Percentiles rank a stretch among this genome's conserved stretches.
Evolutionary conservation across 768 basidiomycete genomes (phyloP).

Genomic region (Calocera viscosa): DNA sequence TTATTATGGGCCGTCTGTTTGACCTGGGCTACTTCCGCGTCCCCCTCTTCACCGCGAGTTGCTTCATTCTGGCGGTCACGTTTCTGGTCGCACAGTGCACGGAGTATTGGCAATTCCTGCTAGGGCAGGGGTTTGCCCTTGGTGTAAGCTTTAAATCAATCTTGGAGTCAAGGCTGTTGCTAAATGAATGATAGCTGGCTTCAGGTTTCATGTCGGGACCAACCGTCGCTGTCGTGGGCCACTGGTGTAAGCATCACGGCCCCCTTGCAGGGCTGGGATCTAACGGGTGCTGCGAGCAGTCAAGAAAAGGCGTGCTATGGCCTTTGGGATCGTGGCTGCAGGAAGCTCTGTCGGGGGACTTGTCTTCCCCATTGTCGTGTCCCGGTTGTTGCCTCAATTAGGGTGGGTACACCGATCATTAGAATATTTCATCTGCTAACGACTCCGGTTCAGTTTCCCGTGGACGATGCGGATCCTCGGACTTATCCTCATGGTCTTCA

Average conservation of each 20-base stretch:
- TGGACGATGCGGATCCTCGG: conserved; percentile 67
- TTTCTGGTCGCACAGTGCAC: conserved; percentile 62
- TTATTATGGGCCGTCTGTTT: conserved; percentile 56
- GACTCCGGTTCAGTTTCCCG: conserved; percentile 25
- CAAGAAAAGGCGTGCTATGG: conserved; percentile 37
- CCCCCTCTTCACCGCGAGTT: conserved; percentile 38
- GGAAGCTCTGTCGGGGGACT: conserved; percentile 61
- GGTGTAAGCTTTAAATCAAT: conserved; percentile 36
- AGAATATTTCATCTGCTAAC: not conserved
- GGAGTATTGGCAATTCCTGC: conserved; percentile 63
- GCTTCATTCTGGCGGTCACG: conserved; percentile 40
- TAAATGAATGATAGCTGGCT: conserved; percentile 23
- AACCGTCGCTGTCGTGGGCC: conserved; percentile 45
- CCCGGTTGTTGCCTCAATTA: conserved; percentile 15
- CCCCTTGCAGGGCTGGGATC: not conserved
- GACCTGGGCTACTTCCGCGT: conserved; percentile 55
- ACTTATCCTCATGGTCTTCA: conserved; percentile 42
- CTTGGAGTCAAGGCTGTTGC: not conserved
- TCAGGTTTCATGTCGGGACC: conserved; percentile 53
- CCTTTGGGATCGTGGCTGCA: conserved; percentile 48
- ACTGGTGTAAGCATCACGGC: conserved; percentile 56
- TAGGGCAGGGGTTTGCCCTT: conserved; percentile 57
- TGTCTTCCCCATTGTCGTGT: conserved; percentile 47
- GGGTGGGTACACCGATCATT: conserved; percentile 31
- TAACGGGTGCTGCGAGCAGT: conserved; percentile 2